phyloP scores from a whole-genome alignment of 345 rosid genomes.

The Aurinia saxatilis region DNA sequence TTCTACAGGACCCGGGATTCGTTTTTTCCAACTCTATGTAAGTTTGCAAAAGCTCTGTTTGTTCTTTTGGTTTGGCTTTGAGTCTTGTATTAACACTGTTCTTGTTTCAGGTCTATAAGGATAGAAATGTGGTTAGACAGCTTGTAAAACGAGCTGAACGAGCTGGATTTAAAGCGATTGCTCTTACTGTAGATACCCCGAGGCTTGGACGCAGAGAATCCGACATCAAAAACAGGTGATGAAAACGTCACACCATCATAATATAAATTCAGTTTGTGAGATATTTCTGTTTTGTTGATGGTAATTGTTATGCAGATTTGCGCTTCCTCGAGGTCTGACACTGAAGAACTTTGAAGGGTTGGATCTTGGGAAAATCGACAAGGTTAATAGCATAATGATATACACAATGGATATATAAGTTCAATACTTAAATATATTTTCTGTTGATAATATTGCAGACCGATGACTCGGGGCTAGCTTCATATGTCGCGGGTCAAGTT shows the following conservation, averaged over 20 bases:
- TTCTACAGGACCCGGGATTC: conserved; percentile 91
- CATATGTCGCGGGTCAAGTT: conserved; percentile 80
- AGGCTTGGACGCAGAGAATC: conserved; percentile 93
- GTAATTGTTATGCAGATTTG: conserved; percentile 40
- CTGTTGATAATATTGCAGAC: conserved; percentile 36
- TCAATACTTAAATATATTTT: background rate
- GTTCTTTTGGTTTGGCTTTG: background rate
- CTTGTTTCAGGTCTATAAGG: conserved; percentile 57
- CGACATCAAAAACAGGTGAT: conserved; percentile 90
- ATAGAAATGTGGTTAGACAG: conserved; percentile 78
- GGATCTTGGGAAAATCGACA: conserved; percentile 68
- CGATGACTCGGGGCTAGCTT: conserved; percentile 80
- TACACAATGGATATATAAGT: background rate
- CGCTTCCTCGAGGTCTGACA: conserved; percentile 61
- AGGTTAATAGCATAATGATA: conserved; percentile 28
- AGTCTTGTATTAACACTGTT: background rate
- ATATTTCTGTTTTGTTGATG: background rate
- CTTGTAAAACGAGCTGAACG: conserved; percentile 85
- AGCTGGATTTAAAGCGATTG: conserved; percentile 94
- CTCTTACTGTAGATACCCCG: conserved; percentile 95
- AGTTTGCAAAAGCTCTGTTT: conserved; percentile 21
- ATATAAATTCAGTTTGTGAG: background rate
- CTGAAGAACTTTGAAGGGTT: conserved; percentile 90
- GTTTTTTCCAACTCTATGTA: conserved; percentile 92
- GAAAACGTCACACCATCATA: background rate